Evolutionary conservation across 306 rosid genomes (phyloP).

Genomic region (Prunus mira): DNA sequence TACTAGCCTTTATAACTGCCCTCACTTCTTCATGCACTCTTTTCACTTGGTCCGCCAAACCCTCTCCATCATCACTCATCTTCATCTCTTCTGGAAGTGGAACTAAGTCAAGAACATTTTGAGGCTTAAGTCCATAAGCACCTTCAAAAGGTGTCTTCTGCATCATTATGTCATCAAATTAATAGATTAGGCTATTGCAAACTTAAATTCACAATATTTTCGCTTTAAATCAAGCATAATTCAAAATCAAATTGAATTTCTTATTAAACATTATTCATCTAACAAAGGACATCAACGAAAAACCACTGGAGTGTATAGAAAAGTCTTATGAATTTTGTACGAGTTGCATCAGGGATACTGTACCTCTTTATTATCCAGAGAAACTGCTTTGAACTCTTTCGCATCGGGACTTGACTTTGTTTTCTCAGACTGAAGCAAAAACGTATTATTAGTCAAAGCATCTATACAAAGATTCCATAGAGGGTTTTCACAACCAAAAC

Average conservation of each 20-base stretch:
- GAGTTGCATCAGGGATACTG: slow-evolving; percentile 6
- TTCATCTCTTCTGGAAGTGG: too few relatives aligned
- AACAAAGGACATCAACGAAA: not conserved
- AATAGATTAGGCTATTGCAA: not conserved
- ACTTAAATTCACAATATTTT: too few relatives aligned
- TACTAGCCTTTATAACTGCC: too few relatives aligned
- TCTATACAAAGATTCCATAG: not conserved
- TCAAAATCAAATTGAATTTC: too few relatives aligned
- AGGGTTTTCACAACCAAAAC: not conserved
- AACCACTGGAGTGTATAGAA: not conserved
- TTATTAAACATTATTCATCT: not conserved
- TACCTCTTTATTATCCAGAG: slow-evolving; percentile 18
- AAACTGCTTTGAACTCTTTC: slow-evolving; percentile 21
- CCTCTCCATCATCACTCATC: too few relatives aligned
- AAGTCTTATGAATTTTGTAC: not conserved
- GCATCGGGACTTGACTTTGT: slow-evolving; percentile 8
- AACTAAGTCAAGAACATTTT: too few relatives aligned
- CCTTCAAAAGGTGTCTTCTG: too few relatives aligned
- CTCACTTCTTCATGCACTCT: too few relatives aligned
- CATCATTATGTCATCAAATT: not conserved
- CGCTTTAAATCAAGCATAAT: too few relatives aligned
- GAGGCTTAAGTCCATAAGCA: too few relatives aligned
- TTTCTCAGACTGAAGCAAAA: slow-evolving; percentile 19
- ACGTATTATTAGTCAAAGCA: not conserved
- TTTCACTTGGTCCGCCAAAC: too few relatives aligned